A percentile compares a stretch with the other conserved stretches of the same genome.
Evolutionary conservation across 2,329 filamentous ascomycete species (phyloP).

Genomic region (Sporothrix globosa): DNA sequence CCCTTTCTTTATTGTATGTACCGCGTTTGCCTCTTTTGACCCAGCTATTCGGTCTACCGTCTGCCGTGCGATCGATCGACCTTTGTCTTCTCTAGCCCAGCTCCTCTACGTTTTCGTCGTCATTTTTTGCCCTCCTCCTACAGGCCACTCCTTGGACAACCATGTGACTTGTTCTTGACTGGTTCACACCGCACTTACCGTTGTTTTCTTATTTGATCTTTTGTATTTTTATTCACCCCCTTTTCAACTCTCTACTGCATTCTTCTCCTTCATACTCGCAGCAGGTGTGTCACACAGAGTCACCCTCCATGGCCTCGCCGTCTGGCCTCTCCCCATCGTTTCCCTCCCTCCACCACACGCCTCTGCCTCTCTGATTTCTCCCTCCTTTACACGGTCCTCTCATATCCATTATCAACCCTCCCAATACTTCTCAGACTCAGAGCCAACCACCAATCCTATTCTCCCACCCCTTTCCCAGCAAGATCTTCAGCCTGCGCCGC

Average conservation of each 20-base stretch:
- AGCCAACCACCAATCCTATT: constrained; percentile 34
- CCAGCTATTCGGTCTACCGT: neutral
- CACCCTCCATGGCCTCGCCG: constrained; percentile 29
- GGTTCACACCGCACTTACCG: neutral
- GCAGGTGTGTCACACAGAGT: constrained; percentile 35
- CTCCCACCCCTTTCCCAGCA: constrained; percentile 20
- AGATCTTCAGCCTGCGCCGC: constrained; percentile 33
- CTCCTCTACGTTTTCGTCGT: neutral
- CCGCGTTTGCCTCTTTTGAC: constrained; percentile 9
- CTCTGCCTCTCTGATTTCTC: neutral
- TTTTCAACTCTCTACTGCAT: neutral
- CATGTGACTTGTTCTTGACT: neutral
- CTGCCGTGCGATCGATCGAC: neutral
- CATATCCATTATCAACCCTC: constrained; percentile 24
- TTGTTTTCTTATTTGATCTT: neutral
- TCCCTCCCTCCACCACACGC: constrained; percentile 28
- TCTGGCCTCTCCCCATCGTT: constrained; percentile 32
- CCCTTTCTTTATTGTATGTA: constrained; percentile 11
- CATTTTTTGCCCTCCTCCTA: constrained; percentile 11
- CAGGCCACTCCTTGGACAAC: neutral
- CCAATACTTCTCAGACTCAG: constrained; percentile 17
- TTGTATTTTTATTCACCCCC: too few species aligned
- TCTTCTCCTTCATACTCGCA: neutral
- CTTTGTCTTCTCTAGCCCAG: constrained; percentile 3
- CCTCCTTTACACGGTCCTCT: constrained; percentile 20